Conservation (phyloP, 208 protist species). For the Leishmania tarentolae region DNA sequence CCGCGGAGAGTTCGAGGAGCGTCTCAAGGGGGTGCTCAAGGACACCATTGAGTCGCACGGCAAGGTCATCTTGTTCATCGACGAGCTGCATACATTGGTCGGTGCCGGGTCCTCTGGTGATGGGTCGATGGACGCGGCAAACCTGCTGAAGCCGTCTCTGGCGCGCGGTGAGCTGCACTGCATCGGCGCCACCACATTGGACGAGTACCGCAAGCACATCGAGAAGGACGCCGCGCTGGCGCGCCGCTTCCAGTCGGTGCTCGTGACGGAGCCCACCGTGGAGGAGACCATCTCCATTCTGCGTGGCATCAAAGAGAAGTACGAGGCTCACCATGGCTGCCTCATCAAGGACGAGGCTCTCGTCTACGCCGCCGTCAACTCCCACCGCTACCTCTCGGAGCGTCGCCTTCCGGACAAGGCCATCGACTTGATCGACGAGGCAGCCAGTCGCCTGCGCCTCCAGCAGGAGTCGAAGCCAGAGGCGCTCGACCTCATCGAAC, state of each 20-base stretch:
- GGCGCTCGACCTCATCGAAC: constrained; percentile 94
- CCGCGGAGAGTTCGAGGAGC: constrained; percentile 99
- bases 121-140: constrained; percentile 97
- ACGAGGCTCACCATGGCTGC: constrained; percentile 93
- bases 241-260: constrained; percentile 98
- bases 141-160: constrained; percentile 98
- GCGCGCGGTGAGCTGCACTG: constrained; percentile 96
- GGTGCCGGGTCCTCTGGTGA: constrained; percentile 95
- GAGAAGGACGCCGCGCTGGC: constrained; percentile 99
- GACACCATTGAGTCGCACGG: constrained; percentile 96
- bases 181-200: constrained; percentile 98
- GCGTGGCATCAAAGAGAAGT: constrained; percentile 94
- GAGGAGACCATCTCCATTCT: constrained; percentile 98
- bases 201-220: constrained; percentile 98
- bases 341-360: constrained; percentile 91
- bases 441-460: constrained; percentile 91
- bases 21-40: constrained; percentile 98
- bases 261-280: constrained; percentile 96
- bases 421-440: constrained; percentile 99
- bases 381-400: constrained; percentile 96
- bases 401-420: constrained; percentile 99
- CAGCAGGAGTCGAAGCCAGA: constrained; percentile 97
- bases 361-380: constrained; percentile 88
- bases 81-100: constrained; percentile 99
- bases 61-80: constrained; percentile 99